phyloP scores from a whole-genome alignment of 257 asterid species.

The Marsdenia floribunda region DNA sequence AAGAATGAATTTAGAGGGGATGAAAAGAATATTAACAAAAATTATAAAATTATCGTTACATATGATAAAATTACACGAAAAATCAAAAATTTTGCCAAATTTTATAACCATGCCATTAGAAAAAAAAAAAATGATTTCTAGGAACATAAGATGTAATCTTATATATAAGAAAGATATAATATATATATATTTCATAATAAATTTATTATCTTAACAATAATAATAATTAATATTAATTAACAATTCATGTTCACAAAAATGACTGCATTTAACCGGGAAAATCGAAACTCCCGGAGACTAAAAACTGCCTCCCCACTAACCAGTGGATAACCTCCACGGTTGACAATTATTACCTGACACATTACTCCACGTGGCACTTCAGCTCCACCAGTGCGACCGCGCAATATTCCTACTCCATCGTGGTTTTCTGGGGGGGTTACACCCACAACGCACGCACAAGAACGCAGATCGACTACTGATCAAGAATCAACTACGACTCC shows the following conservation, averaged over 20 bases:
- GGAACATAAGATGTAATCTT: no score
- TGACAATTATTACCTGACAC: fast-evolving
- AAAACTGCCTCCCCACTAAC: background rate
- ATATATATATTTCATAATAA: no score
- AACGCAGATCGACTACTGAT: background rate
- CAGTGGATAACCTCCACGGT: conserved; percentile 4
- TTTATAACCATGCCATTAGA: no score
- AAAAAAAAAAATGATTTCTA: no score
- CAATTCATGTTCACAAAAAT: background rate
- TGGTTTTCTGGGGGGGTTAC: background rate
- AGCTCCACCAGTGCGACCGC: background rate
- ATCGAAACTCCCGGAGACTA: background rate
- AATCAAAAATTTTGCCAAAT: no score
- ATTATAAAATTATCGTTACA: no score
- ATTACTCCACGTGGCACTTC: background rate
- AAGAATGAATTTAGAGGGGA: no score
- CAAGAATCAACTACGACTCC: background rate
- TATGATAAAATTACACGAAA: no score
- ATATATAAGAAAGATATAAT: no score
- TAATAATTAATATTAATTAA: no score
- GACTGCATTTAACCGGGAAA: conserved; percentile 10
- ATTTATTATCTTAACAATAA: no score
- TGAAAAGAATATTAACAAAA: no score
- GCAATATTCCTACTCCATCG: background rate
- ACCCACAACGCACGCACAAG: background rate